Percentiles rank a stretch among this genome's conserved stretches.
These are phyloP conservation scores for Cubamyces lactineus DNA, from an alignment of 768 basidiomycete genomes.

Conservation along the genomic window DNA sequence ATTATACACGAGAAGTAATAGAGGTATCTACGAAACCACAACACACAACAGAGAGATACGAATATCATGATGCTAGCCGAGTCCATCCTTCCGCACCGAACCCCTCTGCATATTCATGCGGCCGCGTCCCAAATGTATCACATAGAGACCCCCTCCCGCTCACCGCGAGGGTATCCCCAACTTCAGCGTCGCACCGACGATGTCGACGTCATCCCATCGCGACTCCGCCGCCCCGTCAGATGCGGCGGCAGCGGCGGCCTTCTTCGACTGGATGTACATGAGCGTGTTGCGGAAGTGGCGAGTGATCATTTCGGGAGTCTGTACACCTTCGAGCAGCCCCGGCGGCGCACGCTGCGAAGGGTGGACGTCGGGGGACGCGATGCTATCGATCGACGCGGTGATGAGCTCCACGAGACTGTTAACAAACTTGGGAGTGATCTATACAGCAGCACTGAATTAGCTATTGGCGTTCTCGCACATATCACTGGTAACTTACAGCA, in stretches of 20 bases:
- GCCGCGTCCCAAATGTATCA: background rate
- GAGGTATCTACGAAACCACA: constrained; percentile 24
- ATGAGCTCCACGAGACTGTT: constrained; percentile 96
- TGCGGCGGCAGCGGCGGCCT: constrained; percentile 56
- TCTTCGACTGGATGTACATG: constrained; percentile 77
- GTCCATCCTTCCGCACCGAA: constrained; percentile 4
- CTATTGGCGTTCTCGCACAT: background rate
- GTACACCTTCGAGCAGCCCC: constrained; percentile 89
- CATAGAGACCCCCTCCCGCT: background rate
- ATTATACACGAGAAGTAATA: constrained; percentile 21
- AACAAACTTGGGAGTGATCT: constrained; percentile 95
- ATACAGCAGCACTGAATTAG: constrained; percentile 1
- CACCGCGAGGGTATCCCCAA: constrained; percentile 61
- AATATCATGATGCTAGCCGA: constrained; percentile 3
- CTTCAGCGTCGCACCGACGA: constrained; percentile 86
- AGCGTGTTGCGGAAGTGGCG: constrained; percentile 94
- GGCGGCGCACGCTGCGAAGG: constrained; percentile 86
- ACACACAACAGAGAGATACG: constrained; percentile 20
- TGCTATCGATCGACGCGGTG: constrained; percentile 90
- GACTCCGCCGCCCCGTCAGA: constrained; percentile 39
- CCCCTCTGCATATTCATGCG: background rate
- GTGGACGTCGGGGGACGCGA: constrained; percentile 85
- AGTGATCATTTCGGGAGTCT: constrained; percentile 91
- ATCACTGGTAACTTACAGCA: constrained; percentile 61
- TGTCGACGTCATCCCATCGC: constrained; percentile 86